Evolutionary conservation across 139 green algal genomes (phyloP), one percentile per base, ranked within the genome.

Genomic region (Volvox reticuliferus): DNA sequence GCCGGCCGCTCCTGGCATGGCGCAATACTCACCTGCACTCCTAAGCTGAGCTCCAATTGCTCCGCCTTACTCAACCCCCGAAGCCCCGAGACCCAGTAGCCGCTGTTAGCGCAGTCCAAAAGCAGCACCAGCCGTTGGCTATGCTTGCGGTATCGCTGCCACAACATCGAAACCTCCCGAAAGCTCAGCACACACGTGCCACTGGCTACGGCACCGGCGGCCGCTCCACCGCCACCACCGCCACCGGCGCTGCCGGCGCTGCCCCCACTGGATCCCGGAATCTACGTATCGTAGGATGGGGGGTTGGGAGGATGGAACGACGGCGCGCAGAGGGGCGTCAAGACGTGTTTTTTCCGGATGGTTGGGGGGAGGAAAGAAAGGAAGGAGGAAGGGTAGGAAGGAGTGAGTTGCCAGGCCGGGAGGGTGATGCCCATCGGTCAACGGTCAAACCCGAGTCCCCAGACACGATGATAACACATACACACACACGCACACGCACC

Each of bases 121-220:
- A 89, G 83, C 83, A 89, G 83, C 67, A 89, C 83, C 83, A 89
- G 83, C 21, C 83, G 83, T 65, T 89, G 83, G 36, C 83, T 89
- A 68, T 89, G 83, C 35, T 89, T 89, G 67, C 83, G 83, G 83
- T 89, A 19, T 24, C 83, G 83, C 83, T 89, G 83, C 83, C 83
- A 89, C 67, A 89, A 65, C 83, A 89, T 89, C 20, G 83, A 89
- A n/a, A 89, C 35, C 83, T 89, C 83, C 3, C 83, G 67, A 65
- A 89, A 89, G 62, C 33, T 68, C 14, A 89, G 62, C 35, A 89
- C 83, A 32, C 65, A 32, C 18, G 18, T 44, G 82, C 82, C 36
- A 36, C 16, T 3, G 16, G 2, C 82, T 2, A 21, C 14, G 62
- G 30, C 30, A 63, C 82, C 30, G n/a, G 12, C 82, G 82, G 30